Evolutionary conservation across 495 filamentous ascomycete genomes (phyloP), one percentile per base, ranked within the genome.

Genomic region (Xylaria scruposa): DNA sequence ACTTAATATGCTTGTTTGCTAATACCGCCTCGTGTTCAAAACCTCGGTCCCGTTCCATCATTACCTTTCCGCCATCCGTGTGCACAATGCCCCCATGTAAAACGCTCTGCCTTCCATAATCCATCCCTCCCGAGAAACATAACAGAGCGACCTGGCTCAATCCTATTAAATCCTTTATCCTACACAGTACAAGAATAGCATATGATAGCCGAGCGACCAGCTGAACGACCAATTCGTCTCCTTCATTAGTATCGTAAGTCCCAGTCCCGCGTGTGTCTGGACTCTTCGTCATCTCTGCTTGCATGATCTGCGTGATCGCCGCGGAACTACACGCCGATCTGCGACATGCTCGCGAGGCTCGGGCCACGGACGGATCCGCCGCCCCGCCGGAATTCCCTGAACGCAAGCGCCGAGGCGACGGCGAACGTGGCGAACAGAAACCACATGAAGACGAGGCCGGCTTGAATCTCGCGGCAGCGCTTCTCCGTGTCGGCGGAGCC

Each of bases 391-490:
- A 83, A 76, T 33, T 79, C 79, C 54, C 74, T 75, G 58, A 80
- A 68, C 49, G 78, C 70, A 61, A 86, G 73, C 63, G 75, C 72
- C 15, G 85, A 73, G 17, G 72, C 78, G 9, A 74, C 77, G 0
- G 76, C 73, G 47, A 84, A 83, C 3, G 76, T 73, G 33, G 74
- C 79, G 60, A 85, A 85, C 15, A 86, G 76, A 76, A 86, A 85
- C 84, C 84, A 86, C 78, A 85, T 79, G 68, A 86, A 86, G 4
- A 78, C 84, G 33, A 80, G 81, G 61, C 79, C 75, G n/a, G 85
- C 84, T 75, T 86, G 85, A 65, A 86, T 78, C 81, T 85, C 79
- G 67, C 83, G 79, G 78, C 85, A 86, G 66, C 84, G 78, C 79
- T 85, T 85, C 67, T 78, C 54, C 67, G 82, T 77, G 69, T 85